Base-by-base conservation (phyloP, 352 stramenopile species). In the Pythium apleroticum region DNA sequence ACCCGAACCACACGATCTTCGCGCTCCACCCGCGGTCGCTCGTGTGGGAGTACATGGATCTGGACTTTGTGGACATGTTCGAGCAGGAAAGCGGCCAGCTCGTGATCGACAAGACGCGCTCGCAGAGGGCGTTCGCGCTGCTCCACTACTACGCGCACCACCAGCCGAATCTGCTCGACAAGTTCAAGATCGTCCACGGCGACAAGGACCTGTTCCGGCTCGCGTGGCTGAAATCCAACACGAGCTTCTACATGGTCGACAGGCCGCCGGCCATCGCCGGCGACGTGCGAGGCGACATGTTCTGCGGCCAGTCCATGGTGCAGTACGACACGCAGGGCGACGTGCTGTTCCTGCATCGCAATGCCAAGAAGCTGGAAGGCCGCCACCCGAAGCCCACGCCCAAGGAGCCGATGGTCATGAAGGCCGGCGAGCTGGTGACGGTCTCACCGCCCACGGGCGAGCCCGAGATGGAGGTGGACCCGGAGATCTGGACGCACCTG, bases 121-220 rank as follows among this genome's bases (percentile, higher is more conserved):
- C 65, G 50, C 68, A 69, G 15, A 28, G 69, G 4, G 73, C 85
- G 20, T 65, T 91, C 43, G 74, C 85, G 31, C 61, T 91, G 57
- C 61, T 90, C 24, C 71, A 80, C 50, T 89, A 86, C 35, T 91
- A 88, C 60, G 75, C 80, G 24, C 78, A 78, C 63, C 77, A 90
- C 67, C 66, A 72, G 1, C 82, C 80, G 1, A 89, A 77, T 19
- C 65, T 90, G 64, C 83, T 91, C 31, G 76, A 88, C 15, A 68
- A 68, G 20, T 68, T 89, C 41, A 76, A 86, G 58, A 57, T 91
- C 31, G 81, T 84, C 9, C 78, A 89, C 50, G 84, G 84, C 33
- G 85, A 93, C 64, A 93, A 93, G 55, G 85, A 93, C 33, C 73
- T 93, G 17, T 93, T 91, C 62, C 81, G 85, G 19, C 69, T 93